Conservation (phyloP, 2,329 filamentous ascomycete species). For the Aureobasidium sp. region DNA sequence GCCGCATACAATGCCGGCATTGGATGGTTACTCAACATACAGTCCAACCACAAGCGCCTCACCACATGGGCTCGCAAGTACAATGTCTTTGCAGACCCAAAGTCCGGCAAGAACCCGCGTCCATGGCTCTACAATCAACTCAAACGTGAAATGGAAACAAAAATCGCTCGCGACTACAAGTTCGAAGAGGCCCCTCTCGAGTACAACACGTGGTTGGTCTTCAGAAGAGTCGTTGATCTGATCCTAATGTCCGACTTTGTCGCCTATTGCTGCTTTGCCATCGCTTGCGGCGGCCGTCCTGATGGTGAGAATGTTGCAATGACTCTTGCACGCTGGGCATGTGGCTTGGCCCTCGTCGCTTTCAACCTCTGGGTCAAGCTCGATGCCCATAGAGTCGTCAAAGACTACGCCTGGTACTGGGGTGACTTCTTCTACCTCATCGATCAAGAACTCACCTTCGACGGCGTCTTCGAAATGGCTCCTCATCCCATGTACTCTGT, state of each 20-base stretch:
- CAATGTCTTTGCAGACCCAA: constrained; percentile 76
- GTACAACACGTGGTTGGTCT: constrained; percentile 98
- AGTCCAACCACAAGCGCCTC: constrained; percentile 80
- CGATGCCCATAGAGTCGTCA: constrained; percentile 93
- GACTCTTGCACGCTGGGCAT: constrained; percentile 64
- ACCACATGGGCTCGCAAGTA: constrained; percentile 81
- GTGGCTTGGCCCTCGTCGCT: constrained; percentile 68
- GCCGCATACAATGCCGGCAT: constrained; percentile 90
- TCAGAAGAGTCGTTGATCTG: constrained; percentile 88
- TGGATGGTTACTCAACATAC: constrained; percentile 75
- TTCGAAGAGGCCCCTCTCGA: constrained; percentile 90
- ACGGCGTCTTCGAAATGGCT: constrained; percentile 98
- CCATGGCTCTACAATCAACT: constrained; percentile 75
- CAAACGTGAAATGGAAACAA: constrained; percentile 84
- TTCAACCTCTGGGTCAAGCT: constrained; percentile 99
- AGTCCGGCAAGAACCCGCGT: constrained; percentile 70
- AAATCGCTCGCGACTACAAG: constrained; percentile 86
- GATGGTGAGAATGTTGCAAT: constrained; percentile 60
- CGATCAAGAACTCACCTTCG: constrained; percentile 94
- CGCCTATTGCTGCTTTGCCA: constrained; percentile 91
- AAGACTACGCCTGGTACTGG: constrained; percentile 99
- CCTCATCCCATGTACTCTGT: constrained; percentile 99
- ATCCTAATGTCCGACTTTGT: constrained; percentile 99
- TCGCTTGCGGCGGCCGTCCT: constrained; percentile 73
- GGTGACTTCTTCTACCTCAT: constrained; percentile 98